Evolutionary conservation across 2,329 filamentous ascomycete species (phyloP).

Genomic region (Hysterium pulicare): DNA sequence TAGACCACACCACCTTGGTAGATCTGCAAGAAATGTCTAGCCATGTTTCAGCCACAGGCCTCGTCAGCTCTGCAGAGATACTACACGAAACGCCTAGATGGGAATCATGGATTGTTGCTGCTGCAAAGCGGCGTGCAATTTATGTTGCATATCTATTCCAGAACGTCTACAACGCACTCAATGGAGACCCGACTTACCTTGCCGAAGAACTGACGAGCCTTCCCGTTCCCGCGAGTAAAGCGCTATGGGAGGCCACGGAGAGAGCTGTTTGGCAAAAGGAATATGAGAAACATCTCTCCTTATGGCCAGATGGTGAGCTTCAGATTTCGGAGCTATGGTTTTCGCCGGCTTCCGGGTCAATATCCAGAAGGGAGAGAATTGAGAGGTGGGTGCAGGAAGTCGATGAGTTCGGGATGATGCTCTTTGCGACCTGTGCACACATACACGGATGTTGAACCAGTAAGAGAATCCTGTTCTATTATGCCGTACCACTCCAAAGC

Average conservation of each 20-base stretch:
- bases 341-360: constrained; percentile 25
- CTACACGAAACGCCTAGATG: constrained; percentile 42
- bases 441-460: not conserved
- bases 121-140: constrained; percentile 52
- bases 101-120: constrained; percentile 54
- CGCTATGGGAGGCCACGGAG: constrained; percentile 43
- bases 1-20: not conserved
- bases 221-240: constrained; percentile 31
- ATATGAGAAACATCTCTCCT: constrained; percentile 44
- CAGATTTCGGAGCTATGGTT: constrained; percentile 54
- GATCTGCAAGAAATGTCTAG: constrained; percentile 1
- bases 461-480: not conserved
- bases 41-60: constrained; percentile 26
- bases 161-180: constrained; percentile 45
- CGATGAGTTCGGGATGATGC: constrained; percentile 55
- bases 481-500: not conserved
- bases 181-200: constrained; percentile 47
- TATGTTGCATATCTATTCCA: constrained; percentile 55
- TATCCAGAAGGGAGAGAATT: constrained; percentile 33
- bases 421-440: constrained; percentile 45
- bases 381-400: constrained; percentile 50
- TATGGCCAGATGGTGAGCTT: constrained; percentile 43
- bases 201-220: constrained; percentile 49
- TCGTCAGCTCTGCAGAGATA: constrained; percentile 45
- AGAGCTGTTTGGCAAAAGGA: constrained; percentile 42